Evolutionary conservation across 345 rosid species (phyloP).

Genomic region (Eutrema heterophyllum): DNA sequence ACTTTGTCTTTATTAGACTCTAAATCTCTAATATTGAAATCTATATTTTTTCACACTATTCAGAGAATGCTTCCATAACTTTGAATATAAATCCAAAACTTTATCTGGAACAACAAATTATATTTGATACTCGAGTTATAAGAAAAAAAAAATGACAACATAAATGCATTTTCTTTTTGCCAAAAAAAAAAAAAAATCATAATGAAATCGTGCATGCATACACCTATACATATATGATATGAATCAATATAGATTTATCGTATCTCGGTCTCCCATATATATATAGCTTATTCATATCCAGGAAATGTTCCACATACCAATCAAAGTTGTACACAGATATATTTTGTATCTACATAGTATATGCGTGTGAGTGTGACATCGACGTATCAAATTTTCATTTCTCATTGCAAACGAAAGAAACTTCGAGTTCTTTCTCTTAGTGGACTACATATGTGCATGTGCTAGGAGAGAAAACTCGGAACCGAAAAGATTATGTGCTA

Average conservation of each 20-base stretch:
- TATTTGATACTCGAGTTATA: conserved; percentile 4
- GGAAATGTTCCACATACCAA: conserved; percentile 5
- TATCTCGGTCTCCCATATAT: not conserved
- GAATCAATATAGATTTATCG: not conserved
- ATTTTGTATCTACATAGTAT: not conserved
- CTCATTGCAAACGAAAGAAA: conserved; percentile 20
- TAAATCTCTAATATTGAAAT: not conserved
- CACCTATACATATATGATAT: not conserved
- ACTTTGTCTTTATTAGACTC: conserved; percentile 20
- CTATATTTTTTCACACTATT: not conserved
- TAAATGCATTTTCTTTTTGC: not conserved
- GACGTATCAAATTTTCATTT: conserved; percentile 23
- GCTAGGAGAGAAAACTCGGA: too few relatives aligned
- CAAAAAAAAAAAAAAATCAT: not conserved
- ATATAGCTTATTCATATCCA: not conserved
- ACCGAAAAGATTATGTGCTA: not conserved
- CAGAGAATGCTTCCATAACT: not conserved
- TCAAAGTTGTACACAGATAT: not conserved
- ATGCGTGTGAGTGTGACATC: conserved; percentile 19
- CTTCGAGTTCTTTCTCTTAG: conserved; percentile 18
- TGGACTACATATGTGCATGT: too few relatives aligned
- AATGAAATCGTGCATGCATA: not conserved
- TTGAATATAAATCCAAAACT: not conserved
- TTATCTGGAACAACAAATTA: conserved; percentile 1
- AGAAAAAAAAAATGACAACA: not conserved